Conservation (phyloP, 495 filamentous ascomycete species). For the Penicillium cosmopolitanum region DNA sequence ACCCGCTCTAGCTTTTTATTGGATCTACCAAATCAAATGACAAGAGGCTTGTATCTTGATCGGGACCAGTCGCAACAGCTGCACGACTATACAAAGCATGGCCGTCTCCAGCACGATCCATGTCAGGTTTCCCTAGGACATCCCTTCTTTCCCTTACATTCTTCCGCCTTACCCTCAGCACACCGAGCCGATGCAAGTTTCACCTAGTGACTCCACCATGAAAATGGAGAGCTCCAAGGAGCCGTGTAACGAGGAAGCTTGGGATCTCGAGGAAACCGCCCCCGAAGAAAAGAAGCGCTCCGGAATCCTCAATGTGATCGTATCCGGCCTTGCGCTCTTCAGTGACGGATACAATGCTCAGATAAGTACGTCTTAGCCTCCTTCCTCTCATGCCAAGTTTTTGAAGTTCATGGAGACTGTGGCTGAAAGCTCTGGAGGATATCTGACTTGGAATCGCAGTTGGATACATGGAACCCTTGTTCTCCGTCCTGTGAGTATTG, state of each 20-base stretch:
- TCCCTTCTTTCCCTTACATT: too few relatives aligned
- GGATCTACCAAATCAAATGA: neutral
- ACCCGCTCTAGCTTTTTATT: neutral
- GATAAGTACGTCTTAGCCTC: neutral
- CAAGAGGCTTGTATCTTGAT: too few relatives aligned
- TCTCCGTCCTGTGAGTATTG: slow-evolving; percentile 38
- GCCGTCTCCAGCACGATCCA: neutral
- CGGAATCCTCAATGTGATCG: neutral
- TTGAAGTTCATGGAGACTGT: too few relatives aligned
- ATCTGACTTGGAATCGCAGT: slow-evolving; percentile 16
- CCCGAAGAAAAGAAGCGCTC: neutral
- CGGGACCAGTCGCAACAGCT: too few relatives aligned
- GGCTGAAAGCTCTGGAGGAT: too few relatives aligned
- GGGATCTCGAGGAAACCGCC: neutral
- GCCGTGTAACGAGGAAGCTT: neutral
- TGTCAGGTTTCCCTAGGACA: neutral
- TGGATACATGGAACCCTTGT: slow-evolving; percentile 46
- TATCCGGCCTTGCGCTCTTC: neutral
- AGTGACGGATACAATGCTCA: neutral
- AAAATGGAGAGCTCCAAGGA: neutral
- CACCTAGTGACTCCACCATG: neutral
- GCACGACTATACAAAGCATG: too few relatives aligned
- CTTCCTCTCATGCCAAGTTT: too few relatives aligned
- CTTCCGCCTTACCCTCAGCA: too few relatives aligned
- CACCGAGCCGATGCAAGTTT: neutral